Percentiles rank a stretch among this genome's conserved stretches.
Conservation (phyloP, 2,329 filamentous ascomycete genomes). For the Coniochaeta sp. region DNA sequence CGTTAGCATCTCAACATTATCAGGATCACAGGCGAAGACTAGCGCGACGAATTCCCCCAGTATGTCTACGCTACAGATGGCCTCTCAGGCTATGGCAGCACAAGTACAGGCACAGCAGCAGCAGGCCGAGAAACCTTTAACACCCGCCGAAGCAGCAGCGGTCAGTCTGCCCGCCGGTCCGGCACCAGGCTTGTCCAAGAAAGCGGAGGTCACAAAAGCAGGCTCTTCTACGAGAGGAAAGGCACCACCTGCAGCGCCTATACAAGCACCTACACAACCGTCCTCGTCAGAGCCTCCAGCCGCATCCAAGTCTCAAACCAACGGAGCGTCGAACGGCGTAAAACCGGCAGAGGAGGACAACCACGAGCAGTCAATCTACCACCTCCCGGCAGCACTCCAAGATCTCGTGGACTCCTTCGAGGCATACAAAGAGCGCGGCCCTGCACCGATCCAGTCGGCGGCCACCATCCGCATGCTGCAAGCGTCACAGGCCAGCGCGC, state of each 20-base stretch:
- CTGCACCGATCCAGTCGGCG: conserved; percentile 49
- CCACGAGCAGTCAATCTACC: conserved; percentile 79
- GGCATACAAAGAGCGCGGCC: conserved; percentile 62
- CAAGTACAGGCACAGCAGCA: conserved; percentile 19
- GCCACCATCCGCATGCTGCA: conserved; percentile 68
- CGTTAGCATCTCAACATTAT: conserved; percentile 28
- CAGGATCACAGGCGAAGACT: conserved; percentile 44
- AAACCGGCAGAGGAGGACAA: conserved; percentile 35
- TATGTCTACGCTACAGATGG: conserved; percentile 38
- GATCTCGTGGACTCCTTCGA: conserved; percentile 92
- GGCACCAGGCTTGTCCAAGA: conserved; percentile 15
- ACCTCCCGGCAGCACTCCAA: conserved; percentile 80
- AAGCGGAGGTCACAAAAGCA: conserved; percentile 20
- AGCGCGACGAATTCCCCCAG: conserved; percentile 51
- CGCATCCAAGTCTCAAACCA: conserved; percentile 30
- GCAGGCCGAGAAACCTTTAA: conserved; percentile 20
- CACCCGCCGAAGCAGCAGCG: neutral
- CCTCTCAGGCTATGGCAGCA: conserved; percentile 16
- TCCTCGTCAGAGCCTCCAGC: conserved; percentile 30
- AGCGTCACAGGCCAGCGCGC: conserved; percentile 64
- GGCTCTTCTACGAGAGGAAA: conserved; percentile 38
- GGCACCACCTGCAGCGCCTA: conserved; percentile 22
- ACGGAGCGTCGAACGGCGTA: conserved; percentile 45
- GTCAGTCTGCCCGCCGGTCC: conserved; percentile 1
- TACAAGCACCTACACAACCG: conserved; percentile 33